Base-by-base conservation (phyloP, 2,329 filamentous ascomycete species). In the Fusarium succisae region DNA sequence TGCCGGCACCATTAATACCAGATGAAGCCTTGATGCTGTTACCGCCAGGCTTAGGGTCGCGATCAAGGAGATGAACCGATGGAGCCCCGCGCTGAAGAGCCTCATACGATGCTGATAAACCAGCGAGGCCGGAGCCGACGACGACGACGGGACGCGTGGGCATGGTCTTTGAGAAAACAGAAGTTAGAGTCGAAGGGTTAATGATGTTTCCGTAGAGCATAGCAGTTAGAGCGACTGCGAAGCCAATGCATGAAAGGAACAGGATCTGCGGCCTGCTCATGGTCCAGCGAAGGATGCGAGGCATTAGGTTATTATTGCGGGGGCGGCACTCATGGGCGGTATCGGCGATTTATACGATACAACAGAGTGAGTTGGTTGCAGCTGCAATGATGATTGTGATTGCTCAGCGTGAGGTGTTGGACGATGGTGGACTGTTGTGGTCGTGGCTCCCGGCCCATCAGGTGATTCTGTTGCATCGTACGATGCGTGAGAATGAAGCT, bases 21-120 rank as follows among this genome's bases (percentile, higher is more conserved):
- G 90, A 91, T 0, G 90, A 92, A 1, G 90, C 90, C 80, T 92
- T 92, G 80, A 92, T 91, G 76, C 86, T 89, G 76, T 92, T 92
- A 5, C 90, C 90, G 41, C 90, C 90, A 0, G 90, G 88, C 76
- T 90, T 91, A 6, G 86, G 77, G 0, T 86, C 85, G 26, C 89
- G 87, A 66, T 93, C 91, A 18, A 92, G 84, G 56, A 93, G 83
- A 38, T 84, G 83, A 2, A 92, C 90, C 0, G 84, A 80, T 5
- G 76, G 75, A 3, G 88, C 83, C 44, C 86, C 85, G 18, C 86
- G 83, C 8, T 83, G 80, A 9, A 92, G 82, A 12, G 91, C 87
- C 67, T 89, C 84, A 45, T 87, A 86, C 7, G 90, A 87, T 24
- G 90, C 90, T 3, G 88, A 86, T 2, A 92, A 84, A 6, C 90